These are phyloP conservation scores for Juglanconis sp. DNA, from an alignment of 2,329 filamentous ascomycete genomes.

Conservation along the genomic window DNA sequence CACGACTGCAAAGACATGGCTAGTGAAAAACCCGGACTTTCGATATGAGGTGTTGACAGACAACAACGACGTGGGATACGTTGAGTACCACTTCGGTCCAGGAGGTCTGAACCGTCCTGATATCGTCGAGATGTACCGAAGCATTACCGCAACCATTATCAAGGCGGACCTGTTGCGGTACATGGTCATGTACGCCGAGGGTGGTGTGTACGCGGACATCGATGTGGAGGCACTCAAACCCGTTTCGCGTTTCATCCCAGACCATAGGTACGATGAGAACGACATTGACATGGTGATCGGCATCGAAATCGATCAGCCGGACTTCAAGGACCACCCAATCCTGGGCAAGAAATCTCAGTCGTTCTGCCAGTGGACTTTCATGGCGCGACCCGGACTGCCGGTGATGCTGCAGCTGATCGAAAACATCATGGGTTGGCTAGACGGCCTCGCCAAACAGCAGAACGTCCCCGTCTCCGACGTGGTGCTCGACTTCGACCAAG, in stretches of 20 bases:
- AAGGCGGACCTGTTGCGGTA: slow-evolving; percentile 66
- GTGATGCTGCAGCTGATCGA: slow-evolving; percentile 68
- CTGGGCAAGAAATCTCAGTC: slow-evolving; percentile 66
- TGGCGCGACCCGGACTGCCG: slow-evolving; percentile 63
- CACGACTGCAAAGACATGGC: slow-evolving; percentile 61
- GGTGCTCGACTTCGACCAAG: slow-evolving; percentile 67
- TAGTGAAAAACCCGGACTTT: slow-evolving; percentile 61
- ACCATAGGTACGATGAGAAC: slow-evolving; percentile 57
- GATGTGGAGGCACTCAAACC: slow-evolving; percentile 41
- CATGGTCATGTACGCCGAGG: slow-evolving; percentile 65
- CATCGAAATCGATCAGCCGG: slow-evolving; percentile 68
- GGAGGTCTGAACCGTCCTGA: slow-evolving; percentile 64
- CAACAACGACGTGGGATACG: slow-evolving; percentile 63
- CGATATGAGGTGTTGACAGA: slow-evolving; percentile 70
- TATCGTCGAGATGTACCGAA: slow-evolving; percentile 59
- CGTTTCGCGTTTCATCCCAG: slow-evolving; percentile 54
- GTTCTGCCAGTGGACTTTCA: slow-evolving; percentile 75
- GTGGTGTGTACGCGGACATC: slow-evolving; percentile 48
- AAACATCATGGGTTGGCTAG: slow-evolving; percentile 65
- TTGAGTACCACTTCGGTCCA: slow-evolving; percentile 65
- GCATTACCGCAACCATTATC: slow-evolving; percentile 61
- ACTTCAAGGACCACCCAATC: slow-evolving; percentile 61
- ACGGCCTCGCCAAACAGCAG: slow-evolving; percentile 56
- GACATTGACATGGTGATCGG: slow-evolving; percentile 70
- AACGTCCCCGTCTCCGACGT: slow-evolving; percentile 57